phyloP scores from a whole-genome alignment of 2,329 filamentous ascomycete species.

The Aspergillus vadensis region DNA sequence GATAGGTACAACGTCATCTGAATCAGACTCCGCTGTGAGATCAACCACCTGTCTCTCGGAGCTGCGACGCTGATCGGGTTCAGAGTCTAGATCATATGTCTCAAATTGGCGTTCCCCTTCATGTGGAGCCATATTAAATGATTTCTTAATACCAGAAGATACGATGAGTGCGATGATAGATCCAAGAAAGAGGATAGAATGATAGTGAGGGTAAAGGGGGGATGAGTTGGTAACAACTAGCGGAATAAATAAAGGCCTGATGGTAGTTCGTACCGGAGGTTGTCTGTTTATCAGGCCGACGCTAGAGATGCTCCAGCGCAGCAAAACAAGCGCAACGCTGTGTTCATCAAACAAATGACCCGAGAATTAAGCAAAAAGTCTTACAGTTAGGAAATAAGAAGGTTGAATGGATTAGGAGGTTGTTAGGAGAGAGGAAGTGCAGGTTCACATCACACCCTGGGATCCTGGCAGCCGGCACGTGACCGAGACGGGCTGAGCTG shows the following conservation, averaged over 20 bases:
- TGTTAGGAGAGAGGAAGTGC: neutral
- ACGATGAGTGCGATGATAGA: neutral
- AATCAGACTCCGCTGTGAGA: slow-evolving; percentile 35
- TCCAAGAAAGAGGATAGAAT: neutral
- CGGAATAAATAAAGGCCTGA: neutral
- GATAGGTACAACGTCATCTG: slow-evolving; percentile 28
- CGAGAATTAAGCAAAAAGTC: neutral
- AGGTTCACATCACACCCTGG: neutral
- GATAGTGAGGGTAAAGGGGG: neutral
- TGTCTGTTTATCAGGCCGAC: neutral
- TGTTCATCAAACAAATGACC: neutral
- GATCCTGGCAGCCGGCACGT: slow-evolving; percentile 1
- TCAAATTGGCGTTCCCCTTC: neutral
- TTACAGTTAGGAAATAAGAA: neutral
- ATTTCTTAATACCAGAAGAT: neutral
- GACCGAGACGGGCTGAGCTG: neutral
- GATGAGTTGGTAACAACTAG: too few relatives aligned
- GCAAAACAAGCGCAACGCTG: neutral
- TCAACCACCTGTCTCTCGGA: slow-evolving; percentile 30
- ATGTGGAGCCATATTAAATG: slow-evolving; percentile 12
- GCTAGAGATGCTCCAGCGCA: neutral
- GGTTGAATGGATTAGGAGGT: neutral
- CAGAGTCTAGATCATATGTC: neutral
- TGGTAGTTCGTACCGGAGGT: neutral
- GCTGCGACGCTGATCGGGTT: neutral